These are phyloP conservation scores for Psilocybe mexicana DNA, from an alignment of 1,284 basidiomycete species.

Conservation along the genomic window DNA sequence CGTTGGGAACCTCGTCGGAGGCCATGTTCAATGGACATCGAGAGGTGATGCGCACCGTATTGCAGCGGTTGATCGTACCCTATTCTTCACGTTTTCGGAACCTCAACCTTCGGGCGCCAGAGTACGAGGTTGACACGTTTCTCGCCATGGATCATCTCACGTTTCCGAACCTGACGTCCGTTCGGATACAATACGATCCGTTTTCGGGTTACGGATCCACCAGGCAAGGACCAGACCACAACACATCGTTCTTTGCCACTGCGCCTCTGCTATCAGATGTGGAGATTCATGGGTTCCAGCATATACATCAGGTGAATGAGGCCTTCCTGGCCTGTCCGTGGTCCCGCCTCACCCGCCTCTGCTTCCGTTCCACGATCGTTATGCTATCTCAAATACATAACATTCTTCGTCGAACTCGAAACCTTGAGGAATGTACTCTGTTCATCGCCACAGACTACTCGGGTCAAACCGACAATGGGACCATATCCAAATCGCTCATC, in stretches of 20 bases:
- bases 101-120: neutral
- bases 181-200: neutral
- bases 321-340: neutral
- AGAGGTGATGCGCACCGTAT: neutral
- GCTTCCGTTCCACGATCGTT: neutral
- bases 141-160: neutral
- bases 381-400: neutral
- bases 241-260: neutral
- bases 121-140: neutral
- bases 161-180: slow-evolving; percentile 3
- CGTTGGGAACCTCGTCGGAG: too few relatives aligned
- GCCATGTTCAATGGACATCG: neutral
- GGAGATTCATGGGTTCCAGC: neutral
- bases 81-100: slow-evolving; percentile 2
- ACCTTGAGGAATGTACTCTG: neutral
- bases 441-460: neutral
- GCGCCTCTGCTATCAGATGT: slow-evolving; percentile 5
- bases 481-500: neutral
- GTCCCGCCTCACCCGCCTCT: neutral
- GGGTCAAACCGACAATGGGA: neutral
- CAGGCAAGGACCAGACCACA: neutral
- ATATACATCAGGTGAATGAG: neutral
- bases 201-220: neutral
- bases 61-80: neutral
- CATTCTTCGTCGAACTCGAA: neutral